Evolutionary conservation across 2,329 filamentous ascomycete species (phyloP).

Genomic region (Xylaria sp.): DNA sequence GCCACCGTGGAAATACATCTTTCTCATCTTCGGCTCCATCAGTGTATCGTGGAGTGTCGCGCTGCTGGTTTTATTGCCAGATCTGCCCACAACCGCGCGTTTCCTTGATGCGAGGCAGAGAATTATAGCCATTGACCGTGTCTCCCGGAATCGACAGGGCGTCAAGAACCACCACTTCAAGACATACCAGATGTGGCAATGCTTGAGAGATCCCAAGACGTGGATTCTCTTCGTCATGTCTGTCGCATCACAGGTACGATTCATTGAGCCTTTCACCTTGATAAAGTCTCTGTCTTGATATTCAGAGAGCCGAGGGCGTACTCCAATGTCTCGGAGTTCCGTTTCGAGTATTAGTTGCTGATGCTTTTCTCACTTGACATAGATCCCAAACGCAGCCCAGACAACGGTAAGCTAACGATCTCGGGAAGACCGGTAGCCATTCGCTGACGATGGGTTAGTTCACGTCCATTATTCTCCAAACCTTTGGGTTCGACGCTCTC

Average conservation of each 20-base stretch:
- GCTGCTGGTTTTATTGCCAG: conserved; percentile 27
- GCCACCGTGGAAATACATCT: conserved; percentile 29
- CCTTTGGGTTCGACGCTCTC: conserved; percentile 39
- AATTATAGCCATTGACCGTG: conserved; percentile 27
- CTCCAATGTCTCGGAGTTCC: too few relatives aligned
- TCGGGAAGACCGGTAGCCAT: not conserved
- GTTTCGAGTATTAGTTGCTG: not conserved
- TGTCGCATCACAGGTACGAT: conserved; percentile 40
- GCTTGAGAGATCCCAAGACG: conserved; percentile 46
- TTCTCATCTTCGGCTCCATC: conserved; percentile 30
- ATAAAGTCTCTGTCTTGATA: not conserved
- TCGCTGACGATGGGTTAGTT: conserved; percentile 19
- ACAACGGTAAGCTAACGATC: conserved; percentile 36
- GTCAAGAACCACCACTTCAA: conserved; percentile 39
- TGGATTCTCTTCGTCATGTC: conserved; percentile 53
- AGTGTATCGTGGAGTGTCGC: conserved; percentile 25
- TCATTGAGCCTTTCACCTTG: not conserved
- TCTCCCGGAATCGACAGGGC: conserved; percentile 26
- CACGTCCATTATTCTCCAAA: conserved; percentile 28
- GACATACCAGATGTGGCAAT: conserved; percentile 43
- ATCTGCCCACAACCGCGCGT: conserved; percentile 27
- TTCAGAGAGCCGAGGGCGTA: not conserved
- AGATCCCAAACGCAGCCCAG: conserved; percentile 51
- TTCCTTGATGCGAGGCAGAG: conserved; percentile 24
- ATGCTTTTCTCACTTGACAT: not conserved